A percentile compares a stretch with the other conserved stretches of the same genome.
These are phyloP conservation scores for Apiospora marii DNA, from an alignment of 2,329 filamentous ascomycete species.

Conservation along the genomic window DNA sequence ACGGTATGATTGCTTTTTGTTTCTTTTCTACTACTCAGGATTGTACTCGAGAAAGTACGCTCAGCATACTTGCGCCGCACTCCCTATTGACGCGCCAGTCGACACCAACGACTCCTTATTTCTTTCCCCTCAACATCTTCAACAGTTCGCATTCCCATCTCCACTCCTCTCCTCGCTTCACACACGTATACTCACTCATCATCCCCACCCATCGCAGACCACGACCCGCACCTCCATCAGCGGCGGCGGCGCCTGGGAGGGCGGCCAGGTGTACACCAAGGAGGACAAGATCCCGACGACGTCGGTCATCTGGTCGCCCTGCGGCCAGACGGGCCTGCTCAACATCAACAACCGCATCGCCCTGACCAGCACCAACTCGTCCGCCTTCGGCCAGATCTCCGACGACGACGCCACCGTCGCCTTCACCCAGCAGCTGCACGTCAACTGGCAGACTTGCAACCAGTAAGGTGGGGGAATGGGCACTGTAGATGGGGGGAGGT, in stretches of 20 bases:
- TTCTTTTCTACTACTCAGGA: neutral
- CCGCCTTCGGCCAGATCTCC: conserved; percentile 50
- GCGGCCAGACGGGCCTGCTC: conserved; percentile 54
- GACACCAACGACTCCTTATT: no score
- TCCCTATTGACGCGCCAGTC: no score
- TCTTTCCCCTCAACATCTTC: no score
- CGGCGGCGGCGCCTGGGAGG: conserved; percentile 51
- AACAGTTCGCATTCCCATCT: no score
- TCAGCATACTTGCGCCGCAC: no score
- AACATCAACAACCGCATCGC: conserved; percentile 57
- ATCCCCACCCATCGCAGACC: conserved; percentile 36
- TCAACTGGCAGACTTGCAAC: conserved; percentile 48
- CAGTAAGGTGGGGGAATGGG: neutral
- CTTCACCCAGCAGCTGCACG: conserved; percentile 53
- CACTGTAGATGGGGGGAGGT: neutral
- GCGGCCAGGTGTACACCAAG: conserved; percentile 57
- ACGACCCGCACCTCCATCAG: conserved; percentile 53
- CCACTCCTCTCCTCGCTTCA: neutral
- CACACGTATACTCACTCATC: conserved; percentile 16
- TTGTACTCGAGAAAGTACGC: neutral
- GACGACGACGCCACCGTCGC: conserved; percentile 55
- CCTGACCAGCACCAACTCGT: conserved; percentile 46
- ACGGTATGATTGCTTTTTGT: conserved; percentile 38
- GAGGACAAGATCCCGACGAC: conserved; percentile 53
- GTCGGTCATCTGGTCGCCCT: conserved; percentile 54